These are phyloP conservation scores for Alternaria tenuissima DNA, from an alignment of 2,329 filamentous ascomycete species.

Conservation along the genomic window DNA sequence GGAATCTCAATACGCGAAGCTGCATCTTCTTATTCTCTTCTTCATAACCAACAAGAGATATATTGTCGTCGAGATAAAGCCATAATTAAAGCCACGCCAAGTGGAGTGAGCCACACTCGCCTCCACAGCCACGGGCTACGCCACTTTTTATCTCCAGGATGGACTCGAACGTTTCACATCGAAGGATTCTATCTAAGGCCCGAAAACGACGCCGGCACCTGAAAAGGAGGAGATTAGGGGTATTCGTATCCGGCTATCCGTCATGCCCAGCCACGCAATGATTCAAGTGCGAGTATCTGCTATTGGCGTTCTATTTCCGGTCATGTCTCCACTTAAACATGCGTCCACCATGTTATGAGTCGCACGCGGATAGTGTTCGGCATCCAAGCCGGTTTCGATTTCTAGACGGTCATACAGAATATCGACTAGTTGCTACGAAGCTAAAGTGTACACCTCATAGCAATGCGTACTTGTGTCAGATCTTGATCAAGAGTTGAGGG, in stretches of 20 bases:
- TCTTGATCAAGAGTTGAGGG: neutral
- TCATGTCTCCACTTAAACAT: neutral
- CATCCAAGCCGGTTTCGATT: neutral
- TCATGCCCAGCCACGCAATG: neutral
- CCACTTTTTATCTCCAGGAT: neutral
- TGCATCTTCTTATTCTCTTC: neutral
- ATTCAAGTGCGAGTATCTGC: neutral
- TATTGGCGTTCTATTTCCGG: neutral
- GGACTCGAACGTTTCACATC: neutral
- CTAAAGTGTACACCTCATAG: neutral
- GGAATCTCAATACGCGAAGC: neutral
- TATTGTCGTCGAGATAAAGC: neutral
- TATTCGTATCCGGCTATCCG: neutral
- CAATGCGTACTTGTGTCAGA: neutral
- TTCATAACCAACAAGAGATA: neutral
- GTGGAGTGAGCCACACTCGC: neutral
- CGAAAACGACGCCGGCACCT: neutral
- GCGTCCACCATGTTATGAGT: neutral
- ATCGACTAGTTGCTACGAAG: neutral
- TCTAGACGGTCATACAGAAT: neutral
- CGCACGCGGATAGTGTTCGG: neutral
- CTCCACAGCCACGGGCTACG: neutral
- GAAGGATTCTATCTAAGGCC: neutral
- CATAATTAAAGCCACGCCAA: neutral
- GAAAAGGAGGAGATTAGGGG: neutral